Percentiles rank a stretch among this genome's conserved stretches.
Evolutionary conservation across 208 protist genomes (phyloP).

Genomic region (Trypanosoma avium): DNA sequence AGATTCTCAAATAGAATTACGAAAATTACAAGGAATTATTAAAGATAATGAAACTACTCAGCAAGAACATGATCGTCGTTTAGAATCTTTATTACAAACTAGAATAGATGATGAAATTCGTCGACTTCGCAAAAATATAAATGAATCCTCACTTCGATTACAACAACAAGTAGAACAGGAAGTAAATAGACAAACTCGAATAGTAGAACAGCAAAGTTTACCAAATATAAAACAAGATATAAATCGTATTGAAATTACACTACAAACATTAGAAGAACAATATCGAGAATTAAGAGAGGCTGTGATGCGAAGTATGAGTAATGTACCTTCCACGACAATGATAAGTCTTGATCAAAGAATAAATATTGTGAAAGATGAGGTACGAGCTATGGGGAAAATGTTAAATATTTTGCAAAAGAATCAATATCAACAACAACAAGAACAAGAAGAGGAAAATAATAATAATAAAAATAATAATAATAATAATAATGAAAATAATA

Average conservation of each 20-base stretch:
- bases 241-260: not conserved
- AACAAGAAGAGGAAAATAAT: not conserved
- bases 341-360: slow-evolving; percentile 17
- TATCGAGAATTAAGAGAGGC: not conserved
- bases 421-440: not conserved
- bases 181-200: slow-evolving; percentile 8
- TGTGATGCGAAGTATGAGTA: not conserved
- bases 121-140: not conserved
- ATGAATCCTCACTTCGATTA: slow-evolving; percentile 2
- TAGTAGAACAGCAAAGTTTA: slow-evolving; percentile 6
- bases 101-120: not conserved
- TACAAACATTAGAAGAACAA: slow-evolving; percentile 3
- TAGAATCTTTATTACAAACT: not conserved
- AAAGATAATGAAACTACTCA: not conserved
- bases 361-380: too few relatives aligned
- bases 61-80: not conserved
- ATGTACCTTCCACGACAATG: slow-evolving; percentile 9
- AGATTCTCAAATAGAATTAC: too few relatives aligned
- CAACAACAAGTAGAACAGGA: slow-evolving; percentile 9
- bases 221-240: slow-evolving; percentile 29
- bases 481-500: too few relatives aligned
- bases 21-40: too few relatives aligned
- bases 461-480: too few relatives aligned
- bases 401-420: not conserved
- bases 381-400: too few relatives aligned